Evolutionary conservation across 805 yeast genomes (phyloP), one percentile per base, ranked within the genome.

Genomic region (Nematodospora valgi): DNA sequence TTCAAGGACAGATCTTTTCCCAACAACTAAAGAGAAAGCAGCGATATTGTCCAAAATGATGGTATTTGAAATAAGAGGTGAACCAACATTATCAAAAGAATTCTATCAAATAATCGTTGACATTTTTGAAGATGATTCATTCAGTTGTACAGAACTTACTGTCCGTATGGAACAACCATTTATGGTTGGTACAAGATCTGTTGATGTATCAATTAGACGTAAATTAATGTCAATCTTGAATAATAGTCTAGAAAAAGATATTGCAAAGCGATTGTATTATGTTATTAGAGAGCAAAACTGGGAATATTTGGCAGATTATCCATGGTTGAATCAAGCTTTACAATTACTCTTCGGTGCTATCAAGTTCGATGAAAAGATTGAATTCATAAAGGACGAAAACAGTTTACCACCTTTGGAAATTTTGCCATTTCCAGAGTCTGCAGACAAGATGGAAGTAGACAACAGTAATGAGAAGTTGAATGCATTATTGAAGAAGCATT

Each of bases 121-220:
- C 46, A 80, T 93, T 16, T 94, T 91, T 57, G 86, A 83, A 44
- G 88, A 86, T 45, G 80, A 82, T 27, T 65, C 81, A 1, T 71
- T 88, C 48, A 77, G 84, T 16, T 77, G 87, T 45, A 80, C 95
- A 1, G 99, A 93, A 52, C 72, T 93, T 19, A 87, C 97, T 0
- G 91, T 88, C 11, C 70, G 98, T 36, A 80, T 93, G 86, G 99
- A 93, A 55, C 97, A 89, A 56, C 94, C 98, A 18, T 93, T 93
- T 58, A 65, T 93, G 48, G 91, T 87, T 7, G 99, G 98, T 23
- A 93, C 98, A 0, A 74, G 94, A 22, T 72, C 86, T 2, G 78
- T 83, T 0, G 91, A 88, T 51, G 82, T 81, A 3, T 66, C 70
- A 3, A 81, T 86, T 19, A 76, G 98, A 32, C 72, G 77, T 38